Conservation (phyloP, 2,329 filamentous ascomycete genomes). For the Xylariaceae sp. region DNA sequence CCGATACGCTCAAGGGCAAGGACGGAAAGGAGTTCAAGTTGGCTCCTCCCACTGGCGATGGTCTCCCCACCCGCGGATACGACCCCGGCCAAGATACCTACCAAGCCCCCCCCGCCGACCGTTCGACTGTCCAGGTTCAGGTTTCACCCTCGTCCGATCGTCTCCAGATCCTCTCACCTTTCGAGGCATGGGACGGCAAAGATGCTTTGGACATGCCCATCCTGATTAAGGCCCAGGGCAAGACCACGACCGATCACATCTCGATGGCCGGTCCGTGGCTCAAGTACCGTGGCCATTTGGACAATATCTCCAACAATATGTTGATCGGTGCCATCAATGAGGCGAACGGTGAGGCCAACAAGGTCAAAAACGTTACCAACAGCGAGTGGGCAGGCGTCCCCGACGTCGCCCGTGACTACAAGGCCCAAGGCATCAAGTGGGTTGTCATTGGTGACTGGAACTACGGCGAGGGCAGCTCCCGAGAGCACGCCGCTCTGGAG, state of each 20-base stretch:
- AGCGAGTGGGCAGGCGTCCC: conserved; percentile 85
- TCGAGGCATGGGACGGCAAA: conserved; percentile 87
- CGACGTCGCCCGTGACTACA: conserved; percentile 95
- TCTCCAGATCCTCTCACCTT: conserved; percentile 86
- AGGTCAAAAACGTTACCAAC: conserved; percentile 85
- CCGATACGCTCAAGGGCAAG: conserved; percentile 87
- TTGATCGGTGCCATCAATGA: conserved; percentile 95
- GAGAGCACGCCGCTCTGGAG: conserved; percentile 97
- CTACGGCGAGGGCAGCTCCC: conserved; percentile 95
- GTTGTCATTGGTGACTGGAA: conserved; percentile 99
- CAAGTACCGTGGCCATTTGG: conserved; percentile 97
- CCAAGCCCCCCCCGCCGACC: conserved; percentile 86
- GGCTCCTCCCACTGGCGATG: conserved; percentile 71
- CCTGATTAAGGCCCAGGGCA: conserved; percentile 92
- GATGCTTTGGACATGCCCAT: conserved; percentile 81
- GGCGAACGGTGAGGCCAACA: conserved; percentile 96
- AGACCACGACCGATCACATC: conserved; percentile 97
- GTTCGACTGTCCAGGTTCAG: conserved; percentile 66
- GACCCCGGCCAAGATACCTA: conserved; percentile 92
- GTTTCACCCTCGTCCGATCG: conserved; percentile 89
- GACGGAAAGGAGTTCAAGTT: conserved; percentile 96
- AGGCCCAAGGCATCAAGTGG: conserved; percentile 94
- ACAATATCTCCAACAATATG: conserved; percentile 99
- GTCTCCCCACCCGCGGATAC: conserved; percentile 77
- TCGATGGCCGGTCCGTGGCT: conserved; percentile 96